phyloP scores from a whole-genome alignment of 768 basidiomycete species.

The Cystofilobasidium ferigula region DNA sequence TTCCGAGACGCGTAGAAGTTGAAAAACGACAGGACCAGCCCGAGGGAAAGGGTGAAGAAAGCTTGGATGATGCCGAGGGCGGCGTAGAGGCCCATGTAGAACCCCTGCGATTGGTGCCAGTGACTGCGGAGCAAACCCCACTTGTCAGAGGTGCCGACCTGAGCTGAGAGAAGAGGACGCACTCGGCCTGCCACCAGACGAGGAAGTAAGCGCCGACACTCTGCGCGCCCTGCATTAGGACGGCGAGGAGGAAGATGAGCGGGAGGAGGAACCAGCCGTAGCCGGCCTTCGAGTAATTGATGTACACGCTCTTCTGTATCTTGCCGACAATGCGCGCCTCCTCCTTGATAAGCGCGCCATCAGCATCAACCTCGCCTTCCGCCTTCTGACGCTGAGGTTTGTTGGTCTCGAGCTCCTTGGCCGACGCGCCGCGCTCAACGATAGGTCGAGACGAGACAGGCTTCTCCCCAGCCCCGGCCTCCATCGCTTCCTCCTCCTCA shows the following conservation, averaged over 20 bases:
- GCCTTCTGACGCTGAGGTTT: conserved; percentile 4
- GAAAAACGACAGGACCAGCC: conserved; percentile 39
- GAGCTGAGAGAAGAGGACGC: not conserved
- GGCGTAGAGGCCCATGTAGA: conserved; percentile 15
- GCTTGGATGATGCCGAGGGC: conserved; percentile 11
- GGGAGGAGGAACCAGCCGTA: conserved; percentile 57
- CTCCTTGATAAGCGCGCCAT: conserved; percentile 27
- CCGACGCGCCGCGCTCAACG: not conserved
- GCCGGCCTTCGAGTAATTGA: conserved; percentile 57
- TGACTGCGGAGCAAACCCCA: not conserved
- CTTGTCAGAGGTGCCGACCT: not conserved
- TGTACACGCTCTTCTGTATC: conserved; percentile 52
- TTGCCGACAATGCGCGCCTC: conserved; percentile 31
- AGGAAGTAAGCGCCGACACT: not conserved
- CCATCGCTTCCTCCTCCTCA: conserved; percentile 3
- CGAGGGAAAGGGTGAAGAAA: conserved; percentile 7
- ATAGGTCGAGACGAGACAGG: too few species aligned
- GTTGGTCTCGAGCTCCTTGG: not conserved
- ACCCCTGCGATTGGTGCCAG: not conserved
- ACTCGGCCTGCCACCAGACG: conserved; percentile 20
- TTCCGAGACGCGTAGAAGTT: conserved; percentile 59
- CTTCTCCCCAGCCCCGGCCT: conserved; percentile 1
- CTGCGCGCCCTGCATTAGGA: conserved; percentile 2
- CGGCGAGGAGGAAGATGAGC: conserved; percentile 38
- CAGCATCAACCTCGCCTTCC: not conserved